Conservation (phyloP, 495 filamentous ascomycete genomes). For the Penicillium arizonense region DNA sequence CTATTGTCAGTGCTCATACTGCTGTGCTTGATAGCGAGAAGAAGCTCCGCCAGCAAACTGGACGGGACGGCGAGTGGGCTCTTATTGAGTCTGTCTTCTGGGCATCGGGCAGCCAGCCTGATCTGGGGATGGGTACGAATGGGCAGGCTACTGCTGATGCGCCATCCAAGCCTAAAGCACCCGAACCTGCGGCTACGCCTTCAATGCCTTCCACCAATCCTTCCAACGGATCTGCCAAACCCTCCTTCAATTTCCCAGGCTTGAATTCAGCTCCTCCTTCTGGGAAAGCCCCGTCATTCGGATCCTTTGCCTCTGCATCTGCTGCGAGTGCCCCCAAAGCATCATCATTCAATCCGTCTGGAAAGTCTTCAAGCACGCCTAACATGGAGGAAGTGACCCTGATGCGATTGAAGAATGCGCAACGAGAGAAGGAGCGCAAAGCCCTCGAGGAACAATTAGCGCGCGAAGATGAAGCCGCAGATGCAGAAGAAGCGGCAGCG, state of each 20-base stretch:
- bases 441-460: constrained; percentile 55
- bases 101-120: constrained; percentile 53
- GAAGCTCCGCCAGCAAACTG: constrained; percentile 28
- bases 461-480: constrained; percentile 49
- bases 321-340: constrained; percentile 26
- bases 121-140: constrained; percentile 24
- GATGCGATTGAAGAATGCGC: constrained; percentile 60
- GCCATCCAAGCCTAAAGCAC: constrained; percentile 16
- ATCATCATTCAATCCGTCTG: constrained; percentile 28
- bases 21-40: constrained; percentile 55
- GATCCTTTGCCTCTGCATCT: constrained; percentile 44
- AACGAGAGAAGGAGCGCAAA: constrained; percentile 53
- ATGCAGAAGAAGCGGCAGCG: constrained; percentile 40
- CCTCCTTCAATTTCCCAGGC: constrained; percentile 38
- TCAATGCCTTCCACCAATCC: constrained; percentile 19
- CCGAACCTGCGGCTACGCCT: constrained; percentile 9
- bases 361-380: constrained; percentile 35
- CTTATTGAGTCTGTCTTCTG: constrained; percentile 55
- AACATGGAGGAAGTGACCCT: constrained; percentile 59
- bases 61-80: constrained; percentile 38
- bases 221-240: constrained; percentile 17
- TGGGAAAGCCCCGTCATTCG: constrained; percentile 48
- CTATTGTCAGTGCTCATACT: constrained; percentile 59
- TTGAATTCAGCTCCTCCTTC: constrained; percentile 29
- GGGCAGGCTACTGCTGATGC: constrained; percentile 7